Conservation (phyloP, 164 flowering plant genomes). For the Amborella trichopoda region DNA sequence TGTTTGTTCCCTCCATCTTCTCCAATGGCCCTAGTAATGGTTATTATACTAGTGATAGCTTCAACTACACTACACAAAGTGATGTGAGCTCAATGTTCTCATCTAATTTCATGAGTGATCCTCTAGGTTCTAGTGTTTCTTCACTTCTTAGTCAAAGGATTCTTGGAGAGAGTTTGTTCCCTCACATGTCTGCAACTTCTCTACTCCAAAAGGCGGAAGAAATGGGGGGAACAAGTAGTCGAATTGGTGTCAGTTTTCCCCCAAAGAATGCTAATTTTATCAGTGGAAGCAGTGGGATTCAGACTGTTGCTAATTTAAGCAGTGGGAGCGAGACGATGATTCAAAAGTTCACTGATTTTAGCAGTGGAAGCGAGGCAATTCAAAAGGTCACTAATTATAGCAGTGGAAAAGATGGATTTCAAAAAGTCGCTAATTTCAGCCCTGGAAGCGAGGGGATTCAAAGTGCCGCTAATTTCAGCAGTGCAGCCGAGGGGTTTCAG, state of each 20-base stretch:
- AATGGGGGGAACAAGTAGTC: conserved; percentile 63
- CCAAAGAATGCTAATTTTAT: conserved; percentile 8
- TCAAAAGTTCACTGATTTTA: background rate
- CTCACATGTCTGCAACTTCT: conserved; percentile 85
- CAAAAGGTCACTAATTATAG: no score
- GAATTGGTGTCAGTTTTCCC: conserved; percentile 23
- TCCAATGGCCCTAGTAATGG: conserved; percentile 18
- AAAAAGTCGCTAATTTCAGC: background rate
- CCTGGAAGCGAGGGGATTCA: background rate
- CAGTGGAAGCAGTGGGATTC: background rate
- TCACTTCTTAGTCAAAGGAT: conserved; percentile 22
- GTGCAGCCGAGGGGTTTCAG: no score
- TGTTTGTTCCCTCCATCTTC: conserved; percentile 49
- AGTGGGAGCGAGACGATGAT: background rate
- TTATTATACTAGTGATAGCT: conserved; percentile 8
- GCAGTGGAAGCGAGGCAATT: no score
- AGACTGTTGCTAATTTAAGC: background rate
- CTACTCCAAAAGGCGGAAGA: conserved; percentile 78
- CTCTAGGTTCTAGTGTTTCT: conserved; percentile 17
- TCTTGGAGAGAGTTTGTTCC: conserved; percentile 18
- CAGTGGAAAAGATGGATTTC: background rate
- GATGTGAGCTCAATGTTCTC: conserved; percentile 9
- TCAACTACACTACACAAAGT: background rate
- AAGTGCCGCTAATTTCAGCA: background rate
- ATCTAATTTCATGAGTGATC: conserved; percentile 23